Conservation (phyloP, 257 asterid genomes). For the Nemophila menziesii region DNA sequence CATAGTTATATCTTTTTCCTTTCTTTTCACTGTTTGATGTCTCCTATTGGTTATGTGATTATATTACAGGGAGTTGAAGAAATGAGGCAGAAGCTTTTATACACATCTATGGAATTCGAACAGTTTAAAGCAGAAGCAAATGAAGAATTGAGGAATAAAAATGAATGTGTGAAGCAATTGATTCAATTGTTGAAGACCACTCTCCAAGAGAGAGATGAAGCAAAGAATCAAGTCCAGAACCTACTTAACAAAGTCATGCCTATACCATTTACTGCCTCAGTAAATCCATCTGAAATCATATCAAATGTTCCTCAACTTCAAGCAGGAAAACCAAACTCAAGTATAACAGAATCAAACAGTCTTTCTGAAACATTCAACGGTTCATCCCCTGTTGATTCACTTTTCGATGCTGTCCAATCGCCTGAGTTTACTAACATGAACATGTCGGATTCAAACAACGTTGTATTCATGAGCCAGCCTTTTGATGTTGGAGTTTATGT, state of each 20-base stretch:
- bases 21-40: too few relatives aligned
- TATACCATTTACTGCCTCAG: too few relatives aligned
- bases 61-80: conserved; percentile 28
- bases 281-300: conserved; percentile 9
- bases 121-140: conserved; percentile 20
- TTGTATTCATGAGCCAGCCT: conserved; percentile 2
- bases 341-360: conserved; percentile 52
- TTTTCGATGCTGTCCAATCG: conserved; percentile 35
- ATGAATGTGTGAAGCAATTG: conserved; percentile 17
- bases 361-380: conserved; percentile 40
- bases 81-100: conserved; percentile 22
- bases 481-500: conserved; percentile 2
- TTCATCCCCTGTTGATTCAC: conserved; percentile 39
- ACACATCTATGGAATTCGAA: conserved; percentile 20
- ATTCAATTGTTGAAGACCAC: conserved; percentile 17
- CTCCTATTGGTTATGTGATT: too few relatives aligned
- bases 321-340: conserved; percentile 35
- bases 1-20: not conserved
- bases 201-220: conserved; percentile 32
- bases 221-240: conserved; percentile 27
- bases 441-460: conserved; percentile 14
- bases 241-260: conserved; percentile 22
- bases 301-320: conserved; percentile 10
- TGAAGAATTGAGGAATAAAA: conserved; percentile 23
- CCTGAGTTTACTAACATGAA: conserved; percentile 43